Base-by-base conservation (phyloP, 2,329 filamentous ascomycete species). In the Aspergillus awamori region DNA sequence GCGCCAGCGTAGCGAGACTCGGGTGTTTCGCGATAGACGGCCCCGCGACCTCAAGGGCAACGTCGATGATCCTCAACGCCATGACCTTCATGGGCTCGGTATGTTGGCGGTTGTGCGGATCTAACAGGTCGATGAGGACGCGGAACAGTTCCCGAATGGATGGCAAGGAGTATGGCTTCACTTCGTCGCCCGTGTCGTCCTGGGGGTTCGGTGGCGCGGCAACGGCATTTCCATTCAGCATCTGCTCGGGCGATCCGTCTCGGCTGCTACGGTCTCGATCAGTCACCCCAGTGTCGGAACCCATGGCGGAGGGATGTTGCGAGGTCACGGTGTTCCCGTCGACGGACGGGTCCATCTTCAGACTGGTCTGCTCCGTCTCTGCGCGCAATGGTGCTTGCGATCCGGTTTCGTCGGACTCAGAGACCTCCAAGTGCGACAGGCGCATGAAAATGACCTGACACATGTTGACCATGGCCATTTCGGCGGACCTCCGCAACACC, bases 381-480 rank as follows among this genome's bases (percentile, higher is more conserved):
- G 58, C 71, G 8, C 33, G 43, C 17, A 86, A 83, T 67, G 86
- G 85, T 59, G 92, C 89, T 59, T 91, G 77, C 3, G 85, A 85
- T 38, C 88, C 86, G 6, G 85, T 78, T 63, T 90, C 87, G 39
- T 89, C 85, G 11, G 87, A 87, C 22, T 88, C 86, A 72, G 93
- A 89, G 51, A 91, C 84, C 69, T 96, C 92, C 7, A 98, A 81
- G 65, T 93, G 88, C 76, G 96, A 97, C 56, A 99, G 80, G 62
- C 96, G 89, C 76, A 93, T 91, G 74, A 99, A 99, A 70, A 99
- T 97, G 67, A 97, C 93, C 78, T 99, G 95, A 74, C 95, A 98
- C 95, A 99, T 99, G 67, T 92, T 92, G 49, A 98, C 92, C 93
- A 99, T 97, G 58, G 93, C 90, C 72, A 96, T 95, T 77, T 99